Base-by-base conservation (phyloP, 1,284 basidiomycete species). In the Apiotrichum domesticum region DNA sequence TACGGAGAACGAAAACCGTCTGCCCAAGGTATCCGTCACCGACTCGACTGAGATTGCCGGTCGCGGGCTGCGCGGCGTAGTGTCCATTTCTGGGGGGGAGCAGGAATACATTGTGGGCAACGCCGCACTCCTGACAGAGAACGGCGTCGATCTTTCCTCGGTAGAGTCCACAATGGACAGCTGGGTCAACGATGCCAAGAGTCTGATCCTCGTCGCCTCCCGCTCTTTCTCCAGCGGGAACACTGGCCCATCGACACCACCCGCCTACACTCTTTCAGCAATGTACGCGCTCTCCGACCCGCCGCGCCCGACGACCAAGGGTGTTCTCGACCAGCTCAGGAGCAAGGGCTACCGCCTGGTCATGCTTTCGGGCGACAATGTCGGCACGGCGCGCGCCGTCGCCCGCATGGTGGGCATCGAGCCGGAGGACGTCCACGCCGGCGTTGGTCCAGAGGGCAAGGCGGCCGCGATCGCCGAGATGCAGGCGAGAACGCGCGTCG, bases 371-470 rank as follows among this genome's bases (percentile, higher is more conserved):
- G 93, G 93, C 1, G 93, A 97, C 67, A 84, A 88, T 34, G 83
- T 82, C 67, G 80, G 80, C 2, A 96, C 94, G 1, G 93, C 92
- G 3, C 68, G 85, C 37, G 90, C 93, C 2, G 84, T 97, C 53
- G 93, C 91, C 32, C 83, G 84, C 65, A 84, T 90, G 70, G 86
- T 94, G 14, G 92, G 91, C 0, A 93, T 97, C 64, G 77, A 77
- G 45, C 79, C 84, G 0, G 85, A 87, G 53, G 81, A 85, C 55
- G 89, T 97, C 0, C 90, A 86, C 83, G 87, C 91, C 4, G 84
- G 84, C 52, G 90, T 97, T 82, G 93, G 87, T 66, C 93, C 93
- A 1, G 88, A 92, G 68, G 93, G 94, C 48, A 97, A 97, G 73
- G 90, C 90, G 0, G 55, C 52, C 33, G 57, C 49, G 0, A 58